Base-by-base conservation (phyloP, 129 eudicot genomes). In the Centella asiatica region DNA sequence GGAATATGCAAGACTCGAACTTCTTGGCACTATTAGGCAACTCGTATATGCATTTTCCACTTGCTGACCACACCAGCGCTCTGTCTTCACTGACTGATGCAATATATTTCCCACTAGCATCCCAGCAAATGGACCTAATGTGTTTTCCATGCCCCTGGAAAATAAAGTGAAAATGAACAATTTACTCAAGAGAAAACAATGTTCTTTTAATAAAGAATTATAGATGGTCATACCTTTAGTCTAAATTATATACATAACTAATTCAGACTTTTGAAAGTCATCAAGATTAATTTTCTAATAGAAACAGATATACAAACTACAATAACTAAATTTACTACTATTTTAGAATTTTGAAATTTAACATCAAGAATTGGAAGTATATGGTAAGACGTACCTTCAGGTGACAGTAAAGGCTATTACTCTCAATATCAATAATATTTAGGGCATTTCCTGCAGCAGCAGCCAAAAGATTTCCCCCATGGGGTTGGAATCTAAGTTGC, bases 401-500 rank as follows among this genome's bases (percentile, higher is more conserved):
- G 17, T 25, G 27, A 44, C 10, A 23, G 28, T 26, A 44, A 11
- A 60, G 15, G 7, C 0, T 57, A 37, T 59, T 45, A 34, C 67
- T 76, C 50, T 76, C 79, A 0, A 54, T 64, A 62, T 80, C 73
- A 23, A 80, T 32, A 15, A 80, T 4, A 37, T 34, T 32, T 39
- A 76, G 44, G 24, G 47, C 49, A 45, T 72, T 80, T 33, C 77
- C 82, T 6, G 52, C 25, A 64, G 82, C 78, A n/a, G 76, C 78
- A 4, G 82, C 82, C 77, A 80, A 53, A 31, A 80, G 69, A n/a
- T 67, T 69, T 57, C 79, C 81, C 3, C 6, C 24, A 60, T 31
- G 73, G 26, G 81, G 81, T 48, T 72, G 77, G 65, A 76, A 76
- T 57, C 82, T 80, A 24, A 80, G 74, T 57, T 69, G 76, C 53